Base-by-base conservation (phyloP, 768 basidiomycete genomes). In the Collybia sp. region DNA sequence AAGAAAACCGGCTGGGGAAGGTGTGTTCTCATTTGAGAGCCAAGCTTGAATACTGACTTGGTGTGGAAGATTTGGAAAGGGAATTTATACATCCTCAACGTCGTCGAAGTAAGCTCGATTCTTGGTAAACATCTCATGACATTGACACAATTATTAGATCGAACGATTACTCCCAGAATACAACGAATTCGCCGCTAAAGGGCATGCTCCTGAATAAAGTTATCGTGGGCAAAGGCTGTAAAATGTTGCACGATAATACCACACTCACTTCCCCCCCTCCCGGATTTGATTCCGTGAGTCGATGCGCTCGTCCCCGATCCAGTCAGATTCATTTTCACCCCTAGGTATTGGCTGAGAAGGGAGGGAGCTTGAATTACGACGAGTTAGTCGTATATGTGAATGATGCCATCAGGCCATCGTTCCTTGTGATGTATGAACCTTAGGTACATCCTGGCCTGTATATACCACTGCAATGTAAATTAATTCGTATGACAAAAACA, bases 151-250 rank as follows among this genome's bases (percentile, higher is more conserved):
- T 32, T 32, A 11, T 34, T 37, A 80, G 78, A 53, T 83, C 84
- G 13, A 80, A 85, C 48, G 84, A 87, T 61, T 87, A 87, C 56
- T 83, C 83, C 10, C 69, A 66, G 43, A 84, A 83, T 48, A 68
- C 73, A 43, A 75, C 72, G 49, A 63, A 71, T 36, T 84, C 80
- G 0, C 59, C 62, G 13, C 60, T 77, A 50, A 84, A 84, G 52
- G 79, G 80, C 0, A 82, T 87, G 33, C 70, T 87, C n/a, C 63
- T 87, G 44, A 86, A 85, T 63, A 86, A 85, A 55, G 84, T 87
- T 15, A 67, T 85, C 12, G 83, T 85, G 17, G 84, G 84, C 19
- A 82, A 78, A 53, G 83, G 82, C 3, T 79, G 73, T 54, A 88
- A 85, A 61, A 66, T 85, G 66, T 69, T 73, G 20, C 73, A 77